Base-by-base conservation (phyloP, 495 filamentous ascomycete species). In the Trichocladium uniseriatum region DNA sequence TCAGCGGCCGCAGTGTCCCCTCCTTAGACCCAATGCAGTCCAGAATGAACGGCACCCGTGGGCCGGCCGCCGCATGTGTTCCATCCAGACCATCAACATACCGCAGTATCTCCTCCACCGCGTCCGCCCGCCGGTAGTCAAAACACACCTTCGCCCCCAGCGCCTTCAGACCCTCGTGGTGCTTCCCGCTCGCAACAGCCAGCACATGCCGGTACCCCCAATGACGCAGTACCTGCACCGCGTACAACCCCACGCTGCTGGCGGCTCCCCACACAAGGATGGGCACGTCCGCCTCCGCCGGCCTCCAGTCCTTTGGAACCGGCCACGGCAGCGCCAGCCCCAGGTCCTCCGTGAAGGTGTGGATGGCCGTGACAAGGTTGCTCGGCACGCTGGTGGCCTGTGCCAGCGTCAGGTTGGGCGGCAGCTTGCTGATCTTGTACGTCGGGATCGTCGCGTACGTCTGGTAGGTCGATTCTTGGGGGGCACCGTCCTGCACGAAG, bases 241-340 rank as follows among this genome's bases (percentile, higher is more conserved):
- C 60, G 39, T 68, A 73, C 36, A 71, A 61, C 5, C 78, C 77
- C 9, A 78, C 75, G 9, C 70, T 71, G 7, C 70, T 74, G 5
- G 69, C 61, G 1, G 70, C 78, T 9, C 78, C 77, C 75, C 77
- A 79, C 34, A 81, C 64, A 24, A 80, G 52, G 27, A 81, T 68
- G 1, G 57, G 48, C 9, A 52, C 46, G 6, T 68, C 38, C 0
- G 52, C 60, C 22, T 64, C 39, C 15, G 3, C 2, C n/a, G 67
- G 64, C 15, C 49, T 38, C 34, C 63, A 67, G 3, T 48, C 50
- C 16, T 52, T 48, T 3, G 71, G 69, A 20, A 62, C 60, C 1
- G 74, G 74, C 73, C 74, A 78, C 2, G 69, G 67, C n/a, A 65
- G 62, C 1, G 72, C 72, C 74, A 74, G 78, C 2, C 72, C 73